Evolutionary conservation across 495 filamentous ascomycete species (phyloP).

Genomic region (Friedmanniomyces endolithicus): DNA sequence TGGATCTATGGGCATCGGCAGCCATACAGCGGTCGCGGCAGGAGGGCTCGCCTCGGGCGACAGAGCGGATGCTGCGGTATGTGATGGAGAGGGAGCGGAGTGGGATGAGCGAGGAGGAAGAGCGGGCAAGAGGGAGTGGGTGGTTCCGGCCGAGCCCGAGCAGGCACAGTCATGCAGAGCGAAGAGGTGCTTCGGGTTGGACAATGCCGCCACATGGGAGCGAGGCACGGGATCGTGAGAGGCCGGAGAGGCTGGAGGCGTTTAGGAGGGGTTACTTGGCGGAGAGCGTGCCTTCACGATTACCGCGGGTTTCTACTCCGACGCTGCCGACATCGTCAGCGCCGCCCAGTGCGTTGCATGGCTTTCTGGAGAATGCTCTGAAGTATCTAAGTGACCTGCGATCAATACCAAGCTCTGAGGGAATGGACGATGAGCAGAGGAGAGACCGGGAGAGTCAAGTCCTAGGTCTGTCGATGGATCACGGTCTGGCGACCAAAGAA

Average conservation of each 20-base stretch:
- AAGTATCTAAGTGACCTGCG: slow-evolving; percentile 53
- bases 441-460: neutral
- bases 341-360: slow-evolving; percentile 21
- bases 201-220: neutral
- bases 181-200: slow-evolving; percentile 2
- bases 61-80: slow-evolving; percentile 21
- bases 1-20: slow-evolving; percentile 11
- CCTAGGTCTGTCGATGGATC: slow-evolving; percentile 37
- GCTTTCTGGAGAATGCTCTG: slow-evolving; percentile 47
- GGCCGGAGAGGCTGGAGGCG: slow-evolving; percentile 37
- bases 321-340: neutral
- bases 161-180: neutral
- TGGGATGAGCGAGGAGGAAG: slow-evolving; percentile 20
- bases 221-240: slow-evolving; percentile 33
- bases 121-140: slow-evolving; percentile 6
- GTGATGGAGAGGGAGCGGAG: slow-evolving; percentile 23
- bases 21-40: slow-evolving; percentile 16
- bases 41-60: slow-evolving; percentile 17
- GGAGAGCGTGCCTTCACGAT: slow-evolving; percentile 27
- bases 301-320: slow-evolving; percentile 14
- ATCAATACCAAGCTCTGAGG: slow-evolving; percentile 41
- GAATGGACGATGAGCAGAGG: neutral
- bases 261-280: slow-evolving; percentile 40
- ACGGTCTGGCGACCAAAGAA: slow-evolving; percentile 35
- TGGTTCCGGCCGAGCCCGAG: slow-evolving; percentile 9